These are phyloP conservation scores for Boletus fagicola DNA, from an alignment of 768 basidiomycete species.

Conservation along the genomic window DNA sequence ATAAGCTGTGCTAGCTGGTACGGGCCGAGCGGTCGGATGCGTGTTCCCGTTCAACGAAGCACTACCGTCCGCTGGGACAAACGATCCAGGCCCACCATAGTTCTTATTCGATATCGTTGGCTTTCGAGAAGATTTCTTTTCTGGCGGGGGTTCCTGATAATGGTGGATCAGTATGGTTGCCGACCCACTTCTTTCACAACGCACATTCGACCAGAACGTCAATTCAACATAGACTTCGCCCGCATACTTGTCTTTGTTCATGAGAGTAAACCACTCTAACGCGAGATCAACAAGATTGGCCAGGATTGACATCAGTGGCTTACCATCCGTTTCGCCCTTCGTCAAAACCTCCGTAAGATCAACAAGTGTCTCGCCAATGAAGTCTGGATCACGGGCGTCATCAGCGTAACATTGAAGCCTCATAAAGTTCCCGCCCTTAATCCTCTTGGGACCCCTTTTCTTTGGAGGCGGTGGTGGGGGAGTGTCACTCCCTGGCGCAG, in stretches of 20 bases:
- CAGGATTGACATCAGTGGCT: slow-evolving; percentile 27
- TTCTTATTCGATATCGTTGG: slow-evolving; percentile 52
- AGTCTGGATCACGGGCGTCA: slow-evolving; percentile 90
- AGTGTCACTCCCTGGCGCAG: slow-evolving; percentile 40
- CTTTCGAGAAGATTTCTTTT: slow-evolving; percentile 57
- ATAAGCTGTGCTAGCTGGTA: slow-evolving; percentile 33
- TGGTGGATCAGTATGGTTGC: slow-evolving; percentile 4
- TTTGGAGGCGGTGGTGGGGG: slow-evolving; percentile 75
- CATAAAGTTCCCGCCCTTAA: slow-evolving; percentile 75
- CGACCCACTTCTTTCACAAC: slow-evolving; percentile 24
- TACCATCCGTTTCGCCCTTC: slow-evolving; percentile 96
- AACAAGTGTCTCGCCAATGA: slow-evolving; percentile 89
- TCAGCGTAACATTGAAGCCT: slow-evolving; percentile 89
- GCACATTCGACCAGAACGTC: slow-evolving; percentile 94
- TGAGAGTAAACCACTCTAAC: slow-evolving; percentile 91
- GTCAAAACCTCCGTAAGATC: slow-evolving; percentile 88
- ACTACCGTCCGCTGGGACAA: slow-evolving; percentile 50
- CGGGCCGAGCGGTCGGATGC: slow-evolving; percentile 7
- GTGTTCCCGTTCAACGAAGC: slow-evolving; percentile 26
- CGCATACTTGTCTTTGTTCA: slow-evolving; percentile 87
- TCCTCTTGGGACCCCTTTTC: slow-evolving; percentile 45
- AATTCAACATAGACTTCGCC: slow-evolving; percentile 96
- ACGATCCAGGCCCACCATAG: slow-evolving; percentile 79
- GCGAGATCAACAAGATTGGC: slow-evolving; percentile 14
- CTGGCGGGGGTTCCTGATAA: slow-evolving; percentile 73